A percentile compares a stretch with the other conserved stretches of the same genome.
These are phyloP conservation scores for Claviceps sp. DNA, from an alignment of 2,329 filamentous ascomycete species.

Conservation along the genomic window DNA sequence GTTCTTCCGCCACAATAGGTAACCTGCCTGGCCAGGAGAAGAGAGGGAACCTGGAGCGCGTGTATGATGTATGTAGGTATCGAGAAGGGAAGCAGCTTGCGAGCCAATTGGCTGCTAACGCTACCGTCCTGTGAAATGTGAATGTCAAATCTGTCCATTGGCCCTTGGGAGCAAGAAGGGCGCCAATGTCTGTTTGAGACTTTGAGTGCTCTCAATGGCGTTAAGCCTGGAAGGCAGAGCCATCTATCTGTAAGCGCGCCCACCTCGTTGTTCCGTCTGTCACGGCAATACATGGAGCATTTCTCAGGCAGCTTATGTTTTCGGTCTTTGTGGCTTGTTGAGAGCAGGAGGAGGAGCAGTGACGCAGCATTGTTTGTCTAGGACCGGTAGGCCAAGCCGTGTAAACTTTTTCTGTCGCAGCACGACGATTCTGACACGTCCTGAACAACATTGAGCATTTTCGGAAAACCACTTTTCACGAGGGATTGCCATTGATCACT, in stretches of 20 bases:
- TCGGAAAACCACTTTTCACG: not conserved
- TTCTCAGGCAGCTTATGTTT: not conserved
- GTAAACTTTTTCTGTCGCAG: not conserved
- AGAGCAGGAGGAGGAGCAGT: no score
- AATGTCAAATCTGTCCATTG: not conserved
- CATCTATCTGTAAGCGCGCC: not conserved
- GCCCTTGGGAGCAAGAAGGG: not conserved
- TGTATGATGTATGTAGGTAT: no score
- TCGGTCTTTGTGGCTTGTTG: not conserved
- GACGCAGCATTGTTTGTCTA: not conserved
- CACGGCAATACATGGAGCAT: not conserved
- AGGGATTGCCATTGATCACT: not conserved
- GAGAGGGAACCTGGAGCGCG: no score
- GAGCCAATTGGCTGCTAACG: not conserved
- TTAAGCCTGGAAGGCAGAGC: not conserved
- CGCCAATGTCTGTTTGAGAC: not conserved
- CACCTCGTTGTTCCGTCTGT: not conserved
- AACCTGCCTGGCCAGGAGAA: no score
- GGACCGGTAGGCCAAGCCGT: not conserved
- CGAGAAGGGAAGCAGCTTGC: not conserved
- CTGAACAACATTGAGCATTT: not conserved
- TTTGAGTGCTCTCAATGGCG: no score
- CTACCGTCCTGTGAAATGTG: not conserved
- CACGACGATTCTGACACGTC: not conserved
- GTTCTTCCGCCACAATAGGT: not conserved